A percentile compares a stretch with the other conserved stretches of the same genome.
Evolutionary conservation across 169 alveolate species (phyloP).

Genomic region (Plasmodium malariae): DNA sequence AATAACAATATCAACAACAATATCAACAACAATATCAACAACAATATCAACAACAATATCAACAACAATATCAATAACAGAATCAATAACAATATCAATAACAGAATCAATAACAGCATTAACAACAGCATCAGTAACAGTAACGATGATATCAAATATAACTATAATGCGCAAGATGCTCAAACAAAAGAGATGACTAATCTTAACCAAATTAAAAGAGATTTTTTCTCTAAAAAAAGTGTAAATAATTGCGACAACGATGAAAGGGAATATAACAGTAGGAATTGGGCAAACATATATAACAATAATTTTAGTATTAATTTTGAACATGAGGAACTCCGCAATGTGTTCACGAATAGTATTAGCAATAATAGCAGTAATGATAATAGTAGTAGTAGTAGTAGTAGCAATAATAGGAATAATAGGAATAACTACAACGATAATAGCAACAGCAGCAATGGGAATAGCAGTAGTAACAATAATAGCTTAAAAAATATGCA

Average conservation of each 20-base stretch:
- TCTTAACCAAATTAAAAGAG: conserved; percentile 9
- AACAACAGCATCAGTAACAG: not conserved
- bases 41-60: too few relatives aligned
- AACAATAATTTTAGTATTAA: conserved; percentile 12
- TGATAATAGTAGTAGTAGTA: not conserved
- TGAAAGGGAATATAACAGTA: conserved; percentile 15
- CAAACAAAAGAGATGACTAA: not conserved
- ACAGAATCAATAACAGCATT: too few relatives aligned
- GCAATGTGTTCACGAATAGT: not conserved
- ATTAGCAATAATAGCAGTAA: not conserved
- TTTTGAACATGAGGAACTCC: not conserved
- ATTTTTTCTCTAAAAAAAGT: not conserved
- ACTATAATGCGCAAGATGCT: conserved; percentile 1
- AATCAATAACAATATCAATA: not conserved
- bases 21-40: too few relatives aligned
- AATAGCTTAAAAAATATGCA: conserved; percentile 44
- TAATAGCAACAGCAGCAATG: not conserved
- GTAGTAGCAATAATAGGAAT: not conserved
- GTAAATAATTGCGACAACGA: conserved; percentile 18
- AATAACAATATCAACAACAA: not conserved
- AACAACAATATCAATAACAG: too few relatives aligned
- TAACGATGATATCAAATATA: conserved; percentile 5
- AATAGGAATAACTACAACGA: not conserved
- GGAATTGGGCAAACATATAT: not conserved
- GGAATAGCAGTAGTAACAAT: not conserved